These are phyloP conservation scores for Scleromitrula shiraiana DNA, from an alignment of 2,329 filamentous ascomycete species.

Conservation along the genomic window DNA sequence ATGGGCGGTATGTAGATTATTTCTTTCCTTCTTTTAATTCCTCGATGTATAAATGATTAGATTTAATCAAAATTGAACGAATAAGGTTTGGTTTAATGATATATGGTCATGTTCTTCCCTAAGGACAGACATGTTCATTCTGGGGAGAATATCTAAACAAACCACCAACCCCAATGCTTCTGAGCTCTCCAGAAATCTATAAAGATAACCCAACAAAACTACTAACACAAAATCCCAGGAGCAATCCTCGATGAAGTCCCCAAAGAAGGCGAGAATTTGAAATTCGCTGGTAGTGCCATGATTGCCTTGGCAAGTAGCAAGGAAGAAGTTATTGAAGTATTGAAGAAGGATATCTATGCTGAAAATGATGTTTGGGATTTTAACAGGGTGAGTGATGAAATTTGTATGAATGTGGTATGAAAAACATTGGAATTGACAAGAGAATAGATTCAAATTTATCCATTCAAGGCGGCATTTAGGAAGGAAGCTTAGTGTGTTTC, in stretches of 20 bases:
- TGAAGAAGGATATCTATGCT: constrained; percentile 68
- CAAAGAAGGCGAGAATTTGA: constrained; percentile 46
- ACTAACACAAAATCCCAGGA: constrained; percentile 36
- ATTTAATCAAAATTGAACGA: too few species aligned
- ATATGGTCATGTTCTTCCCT: too few species aligned
- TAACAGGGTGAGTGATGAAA: constrained; percentile 43
- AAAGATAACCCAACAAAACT: not conserved
- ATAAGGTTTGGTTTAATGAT: too few species aligned
- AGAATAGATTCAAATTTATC: constrained; percentile 40
- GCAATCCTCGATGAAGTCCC: constrained; percentile 61
- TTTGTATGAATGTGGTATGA: not conserved
- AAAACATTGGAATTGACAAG: constrained; percentile 4
- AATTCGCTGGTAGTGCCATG: constrained; percentile 57
- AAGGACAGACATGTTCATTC: too few species aligned
- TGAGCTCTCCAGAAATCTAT: too few species aligned
- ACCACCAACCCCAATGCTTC: too few species aligned
- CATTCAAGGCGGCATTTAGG: constrained; percentile 39
- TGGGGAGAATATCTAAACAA: too few species aligned
- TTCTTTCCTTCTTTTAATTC: not conserved
- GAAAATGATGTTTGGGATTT: constrained; percentile 72
- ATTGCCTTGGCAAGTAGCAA: constrained; percentile 54
- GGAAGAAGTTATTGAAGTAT: constrained; percentile 58
- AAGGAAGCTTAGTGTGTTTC: constrained; percentile 9
- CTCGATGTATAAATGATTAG: not conserved
- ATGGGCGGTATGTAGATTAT: constrained; percentile 47